Evolutionary conservation across 176 grass and related monocot species (phyloP), one percentile per base, ranked within the genome.

Genomic region (Poa annua): DNA sequence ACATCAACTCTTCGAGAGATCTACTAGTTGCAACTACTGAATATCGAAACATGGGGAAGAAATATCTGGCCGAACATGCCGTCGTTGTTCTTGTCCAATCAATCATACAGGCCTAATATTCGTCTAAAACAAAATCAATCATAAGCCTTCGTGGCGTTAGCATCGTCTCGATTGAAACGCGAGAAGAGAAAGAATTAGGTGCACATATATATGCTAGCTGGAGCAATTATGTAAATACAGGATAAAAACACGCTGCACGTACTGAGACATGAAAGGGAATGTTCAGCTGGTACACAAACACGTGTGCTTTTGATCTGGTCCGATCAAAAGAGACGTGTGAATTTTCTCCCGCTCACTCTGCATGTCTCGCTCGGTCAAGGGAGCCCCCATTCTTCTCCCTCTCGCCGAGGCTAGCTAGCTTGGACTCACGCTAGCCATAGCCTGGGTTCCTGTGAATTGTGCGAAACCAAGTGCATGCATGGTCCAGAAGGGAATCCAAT

Each of bases 401-500:
- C 29, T 36, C 26, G 33, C 2, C 25, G 29, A 45, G 56, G 22
- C 48, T 32, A 65, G 12, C n/a, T 12, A 32, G 21, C 44, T 50
- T 29, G 44, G 44, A 73, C 44, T 73, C 24, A 73, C 42, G 70
- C 70, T 73, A 72, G 66, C 20, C 17, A 33, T 41, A 4, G 36
- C 36, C 11, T 67, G 49, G 74, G 73, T 39, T 84, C 35, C 36
- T 11, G 51, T 13, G 35, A 45, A n/a, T 24, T 47, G 52, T 25
- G 12, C 13, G 65, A 71, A 81, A 59, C 50, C 71, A 69, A 55
- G 21, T 62, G 74, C 65, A 48, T 62, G 74, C 65, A 48, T 44
- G 81, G 75, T 88, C 86, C 74, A 88, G 29, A 29, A 29, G 29
- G 29, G 29, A 84, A 66, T 83, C 68, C 44, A 83, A 55, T 76